Evolutionary conservation across 108 stramenopile genomes (phyloP).

Genomic region (Seminavis robusta): DNA sequence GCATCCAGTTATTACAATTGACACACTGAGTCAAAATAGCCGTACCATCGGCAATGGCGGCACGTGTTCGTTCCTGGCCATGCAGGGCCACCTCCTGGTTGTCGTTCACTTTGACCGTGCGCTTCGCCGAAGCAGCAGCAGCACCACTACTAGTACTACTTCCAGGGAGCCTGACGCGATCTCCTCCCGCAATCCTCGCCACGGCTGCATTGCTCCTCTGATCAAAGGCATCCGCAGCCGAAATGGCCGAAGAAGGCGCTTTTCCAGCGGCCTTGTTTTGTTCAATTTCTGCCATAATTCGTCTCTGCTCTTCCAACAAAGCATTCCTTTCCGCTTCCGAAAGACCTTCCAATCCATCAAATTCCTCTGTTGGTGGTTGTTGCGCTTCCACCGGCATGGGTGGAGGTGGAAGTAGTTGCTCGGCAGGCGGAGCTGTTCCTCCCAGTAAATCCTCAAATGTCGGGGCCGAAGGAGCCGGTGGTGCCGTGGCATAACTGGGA

Average conservation of each 20-base stretch:
- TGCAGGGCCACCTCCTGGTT: constrained; percentile 53
- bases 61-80: constrained; percentile 60
- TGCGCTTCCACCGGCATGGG: constrained; percentile 2
- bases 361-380: neutral
- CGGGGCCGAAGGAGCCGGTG: constrained; percentile 41
- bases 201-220: constrained; percentile 31
- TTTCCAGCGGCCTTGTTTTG: constrained; percentile 47
- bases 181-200: constrained; percentile 29
- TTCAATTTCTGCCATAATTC: constrained; percentile 69
- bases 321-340: constrained; percentile 49
- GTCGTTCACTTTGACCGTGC: constrained; percentile 9
- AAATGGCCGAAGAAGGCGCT: constrained; percentile 38
- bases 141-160: too few relatives aligned
- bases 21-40: constrained; percentile 70
- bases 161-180: too few relatives aligned
- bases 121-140: too few relatives aligned
- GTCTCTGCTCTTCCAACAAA: constrained; percentile 70
- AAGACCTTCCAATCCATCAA: constrained; percentile 10
- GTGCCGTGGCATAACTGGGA: neutral
- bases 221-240: constrained; percentile 38
- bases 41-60: constrained; percentile 69
- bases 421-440: neutral
- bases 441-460: constrained; percentile 38
- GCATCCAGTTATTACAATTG: constrained; percentile 82
- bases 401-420: neutral